Base-by-base conservation (phyloP, 805 yeast species). In the Ogataea kodamae region DNA sequence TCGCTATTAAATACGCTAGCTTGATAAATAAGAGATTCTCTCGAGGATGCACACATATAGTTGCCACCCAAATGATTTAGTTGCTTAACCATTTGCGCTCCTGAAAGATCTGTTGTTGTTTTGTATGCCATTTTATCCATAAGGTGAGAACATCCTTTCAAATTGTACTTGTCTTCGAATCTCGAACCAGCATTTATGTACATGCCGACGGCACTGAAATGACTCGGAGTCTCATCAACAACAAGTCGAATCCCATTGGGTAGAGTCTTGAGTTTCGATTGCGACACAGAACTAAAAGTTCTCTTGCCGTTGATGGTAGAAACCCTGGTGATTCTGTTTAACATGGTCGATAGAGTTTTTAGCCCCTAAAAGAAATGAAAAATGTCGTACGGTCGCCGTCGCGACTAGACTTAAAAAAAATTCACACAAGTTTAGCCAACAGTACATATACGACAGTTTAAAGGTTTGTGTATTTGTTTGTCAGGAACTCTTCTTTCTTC, bases 21-120 rank as follows among this genome's bases (percentile, higher is more conserved):
- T 61, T 92, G 97, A 59, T 92, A 92, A 64, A 90, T 76, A 66
- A 90, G 71, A 4, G 94, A 74, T 59, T 92, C 98, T 52, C 98
- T 72, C 6, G 94, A 84, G 0, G 96, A 82, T 1, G 95, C 81
- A 53, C 95, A 84, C 77, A 86, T 89, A 61, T 83, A 88, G 57
- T 88, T 90, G 9, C 97, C 98, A 30, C 98, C 98, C 38, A 92
- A 60, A 22, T 75, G 67, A 37, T 87, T 88, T 42, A 92, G 65
- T 13, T 71, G 72, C 44, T 81, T 81, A 45, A 84, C 70, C 86
- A 92, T 84, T 32, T 81, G 72, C 25, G 69, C 62, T 3, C 86
- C 89, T 2, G 74, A 49, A 37, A 70, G 65, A 35, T 72, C 65
- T 21, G 67, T 58, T 0, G 90, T 81, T 5, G 86, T 76, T 52